These are phyloP conservation scores for Oryza australiensis DNA, from an alignment of 176 grass and related monocot species.

Conservation along the genomic window DNA sequence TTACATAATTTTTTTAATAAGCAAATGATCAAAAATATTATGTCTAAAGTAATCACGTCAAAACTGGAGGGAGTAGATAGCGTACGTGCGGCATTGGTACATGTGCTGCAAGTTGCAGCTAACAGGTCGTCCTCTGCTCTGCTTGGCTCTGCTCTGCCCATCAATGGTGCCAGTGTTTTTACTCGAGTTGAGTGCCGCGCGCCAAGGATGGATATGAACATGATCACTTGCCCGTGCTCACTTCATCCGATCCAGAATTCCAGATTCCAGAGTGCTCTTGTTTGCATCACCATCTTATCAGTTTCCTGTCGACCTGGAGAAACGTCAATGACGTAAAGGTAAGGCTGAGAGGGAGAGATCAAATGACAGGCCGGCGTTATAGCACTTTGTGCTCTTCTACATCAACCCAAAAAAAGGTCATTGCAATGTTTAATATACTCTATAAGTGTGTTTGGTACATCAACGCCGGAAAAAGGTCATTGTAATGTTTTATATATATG, in stretches of 20 bases:
- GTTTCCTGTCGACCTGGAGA: slow-evolving; percentile 26
- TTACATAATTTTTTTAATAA: too few relatives aligned
- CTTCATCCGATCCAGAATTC: neutral
- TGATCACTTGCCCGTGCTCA: neutral
- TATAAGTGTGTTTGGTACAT: neutral
- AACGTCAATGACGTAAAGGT: neutral
- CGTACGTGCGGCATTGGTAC: slow-evolving; percentile 25
- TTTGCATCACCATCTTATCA: slow-evolving; percentile 18
- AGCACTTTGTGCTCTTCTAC: neutral
- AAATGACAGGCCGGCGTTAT: neutral
- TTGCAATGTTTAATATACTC: too few relatives aligned
- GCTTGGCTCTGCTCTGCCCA: slow-evolving; percentile 4
- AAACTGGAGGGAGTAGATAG: too few relatives aligned
- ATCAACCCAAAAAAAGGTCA: neutral
- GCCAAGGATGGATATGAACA: slow-evolving; percentile 9
- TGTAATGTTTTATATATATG: too few relatives aligned
- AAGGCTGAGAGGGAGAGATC: neutral
- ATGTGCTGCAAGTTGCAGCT: slow-evolving; percentile 46
- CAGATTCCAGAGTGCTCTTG: neutral
- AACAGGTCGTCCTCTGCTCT: too few relatives aligned
- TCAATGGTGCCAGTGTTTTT: slow-evolving; percentile 38
- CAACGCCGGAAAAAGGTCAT: too few relatives aligned
- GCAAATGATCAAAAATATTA: too few relatives aligned
- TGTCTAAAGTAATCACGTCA: too few relatives aligned
- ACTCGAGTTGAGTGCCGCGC: slow-evolving; percentile 47